phyloP scores from a whole-genome alignment of 2,329 filamentous ascomycete genomes.

The Huntiella abstrusa region DNA sequence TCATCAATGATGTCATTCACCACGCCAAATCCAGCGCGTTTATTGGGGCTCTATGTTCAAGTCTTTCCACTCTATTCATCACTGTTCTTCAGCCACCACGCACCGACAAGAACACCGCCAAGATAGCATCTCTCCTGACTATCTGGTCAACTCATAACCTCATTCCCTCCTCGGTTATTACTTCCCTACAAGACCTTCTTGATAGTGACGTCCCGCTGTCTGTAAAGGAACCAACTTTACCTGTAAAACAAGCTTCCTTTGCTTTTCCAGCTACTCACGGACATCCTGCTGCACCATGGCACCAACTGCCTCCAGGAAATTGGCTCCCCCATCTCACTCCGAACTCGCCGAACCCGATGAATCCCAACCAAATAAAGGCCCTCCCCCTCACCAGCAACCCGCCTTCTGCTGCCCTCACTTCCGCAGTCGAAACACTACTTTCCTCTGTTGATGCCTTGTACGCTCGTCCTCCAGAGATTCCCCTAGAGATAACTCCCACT shows the following conservation, averaged over 20 bases:
- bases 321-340: slow-evolving; percentile 63
- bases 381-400: slow-evolving; percentile 50
- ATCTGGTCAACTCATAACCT: slow-evolving; percentile 54
- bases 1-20: slow-evolving; percentile 62
- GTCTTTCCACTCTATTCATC: slow-evolving; percentile 28
- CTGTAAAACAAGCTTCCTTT: slow-evolving; percentile 40
- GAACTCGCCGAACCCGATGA: slow-evolving; percentile 57
- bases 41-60: not conserved
- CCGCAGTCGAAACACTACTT: slow-evolving; percentile 52
- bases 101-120: slow-evolving; percentile 45
- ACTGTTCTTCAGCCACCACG: slow-evolving; percentile 37
- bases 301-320: slow-evolving; percentile 66
- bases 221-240: slow-evolving; percentile 6
- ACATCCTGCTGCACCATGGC: slow-evolving; percentile 53
- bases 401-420: slow-evolving; percentile 44
- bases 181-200: slow-evolving; percentile 40
- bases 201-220: slow-evolving; percentile 18
- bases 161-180: slow-evolving; percentile 33
- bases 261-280: slow-evolving; percentile 61
- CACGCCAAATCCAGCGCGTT: slow-evolving; percentile 24
- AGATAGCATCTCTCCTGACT: slow-evolving; percentile 43
- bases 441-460: slow-evolving; percentile 53
- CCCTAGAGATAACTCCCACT: slow-evolving; percentile 21
- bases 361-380: slow-evolving; percentile 49
- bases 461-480: slow-evolving; percentile 14